Conservation (phyloP, 2,329 filamentous ascomycete species). For the Fusarium brachygibbosum region DNA sequence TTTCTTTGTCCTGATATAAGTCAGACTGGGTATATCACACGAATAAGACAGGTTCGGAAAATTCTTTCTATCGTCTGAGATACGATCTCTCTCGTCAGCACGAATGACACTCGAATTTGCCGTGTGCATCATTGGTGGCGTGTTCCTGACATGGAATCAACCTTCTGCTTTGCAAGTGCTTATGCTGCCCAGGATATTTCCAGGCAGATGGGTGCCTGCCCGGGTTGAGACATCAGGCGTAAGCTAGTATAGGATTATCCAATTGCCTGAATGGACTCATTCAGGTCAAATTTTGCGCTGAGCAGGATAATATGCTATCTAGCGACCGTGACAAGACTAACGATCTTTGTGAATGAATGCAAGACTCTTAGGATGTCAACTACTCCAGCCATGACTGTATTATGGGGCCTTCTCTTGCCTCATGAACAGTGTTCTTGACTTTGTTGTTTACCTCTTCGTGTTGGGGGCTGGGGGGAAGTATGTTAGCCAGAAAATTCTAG, state of each 20-base stretch:
- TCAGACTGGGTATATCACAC: constrained; percentile 16
- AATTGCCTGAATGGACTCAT: background rate
- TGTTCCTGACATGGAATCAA: constrained; percentile 14
- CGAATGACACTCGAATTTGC: background rate
- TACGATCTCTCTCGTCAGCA: constrained; percentile 11
- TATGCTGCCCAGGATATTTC: background rate
- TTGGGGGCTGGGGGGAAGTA: background rate
- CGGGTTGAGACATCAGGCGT: background rate
- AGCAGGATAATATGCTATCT: background rate
- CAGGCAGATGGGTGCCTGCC: background rate
- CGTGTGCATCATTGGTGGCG: constrained; percentile 1
- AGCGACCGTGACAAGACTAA: background rate
- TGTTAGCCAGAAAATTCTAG: background rate
- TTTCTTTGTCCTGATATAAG: constrained; percentile 8
- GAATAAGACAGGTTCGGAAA: background rate
- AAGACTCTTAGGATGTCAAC: background rate
- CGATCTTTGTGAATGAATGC: background rate
- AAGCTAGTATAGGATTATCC: background rate
- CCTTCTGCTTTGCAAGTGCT: constrained; percentile 6
- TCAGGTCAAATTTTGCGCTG: background rate
- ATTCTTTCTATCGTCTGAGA: constrained; percentile 1
- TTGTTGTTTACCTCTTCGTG: background rate
- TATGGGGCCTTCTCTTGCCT: background rate
- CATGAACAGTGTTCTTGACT: background rate
- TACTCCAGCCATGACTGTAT: background rate